These are phyloP conservation scores for Coprinopsis strossmayeri DNA, from an alignment of 768 basidiomycete species.

Conservation along the genomic window DNA sequence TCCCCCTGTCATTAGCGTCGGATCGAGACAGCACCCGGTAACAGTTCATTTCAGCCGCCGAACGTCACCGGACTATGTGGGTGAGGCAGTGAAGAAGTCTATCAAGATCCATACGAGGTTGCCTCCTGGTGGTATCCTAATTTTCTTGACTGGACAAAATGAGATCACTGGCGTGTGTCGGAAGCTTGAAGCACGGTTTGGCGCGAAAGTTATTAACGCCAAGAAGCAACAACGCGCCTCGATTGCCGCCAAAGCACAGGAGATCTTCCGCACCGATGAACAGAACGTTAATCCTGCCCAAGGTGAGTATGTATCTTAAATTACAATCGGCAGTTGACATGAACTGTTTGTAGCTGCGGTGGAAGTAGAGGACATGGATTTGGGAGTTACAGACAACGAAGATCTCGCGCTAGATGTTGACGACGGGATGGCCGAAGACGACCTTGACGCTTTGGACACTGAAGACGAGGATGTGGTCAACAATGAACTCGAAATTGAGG, in stretches of 20 bases:
- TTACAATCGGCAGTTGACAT: slow-evolving; percentile 3
- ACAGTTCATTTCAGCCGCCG: slow-evolving; percentile 89
- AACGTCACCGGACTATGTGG: slow-evolving; percentile 83
- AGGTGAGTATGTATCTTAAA: slow-evolving; percentile 34
- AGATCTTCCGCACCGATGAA: slow-evolving; percentile 14
- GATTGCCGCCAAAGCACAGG: slow-evolving; percentile 17
- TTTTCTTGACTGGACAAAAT: slow-evolving; percentile 94
- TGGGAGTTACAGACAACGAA: slow-evolving; percentile 42
- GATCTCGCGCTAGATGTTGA: slow-evolving; percentile 68
- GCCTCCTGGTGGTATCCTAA: slow-evolving; percentile 88
- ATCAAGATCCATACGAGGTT: slow-evolving; percentile 88
- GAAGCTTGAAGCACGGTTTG: slow-evolving; percentile 73
- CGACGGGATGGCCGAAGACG: slow-evolving; percentile 56
- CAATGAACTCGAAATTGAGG: slow-evolving; percentile 55
- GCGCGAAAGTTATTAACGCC: slow-evolving; percentile 53
- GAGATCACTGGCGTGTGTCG: slow-evolving; percentile 86
- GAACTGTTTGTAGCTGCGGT: slow-evolving; percentile 46
- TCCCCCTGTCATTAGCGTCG: slow-evolving; percentile 88
- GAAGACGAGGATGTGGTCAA: slow-evolving; percentile 65
- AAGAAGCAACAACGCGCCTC: slow-evolving; percentile 29
- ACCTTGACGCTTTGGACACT: slow-evolving; percentile 70
- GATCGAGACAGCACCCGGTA: slow-evolving; percentile 91
- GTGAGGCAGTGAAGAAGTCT: slow-evolving; percentile 85
- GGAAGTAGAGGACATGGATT: slow-evolving; percentile 50
- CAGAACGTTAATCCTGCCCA: slow-evolving; percentile 36